phyloP scores from a whole-genome alignment of 2,329 filamentous ascomycete genomes.

The Volutella citrinella region DNA sequence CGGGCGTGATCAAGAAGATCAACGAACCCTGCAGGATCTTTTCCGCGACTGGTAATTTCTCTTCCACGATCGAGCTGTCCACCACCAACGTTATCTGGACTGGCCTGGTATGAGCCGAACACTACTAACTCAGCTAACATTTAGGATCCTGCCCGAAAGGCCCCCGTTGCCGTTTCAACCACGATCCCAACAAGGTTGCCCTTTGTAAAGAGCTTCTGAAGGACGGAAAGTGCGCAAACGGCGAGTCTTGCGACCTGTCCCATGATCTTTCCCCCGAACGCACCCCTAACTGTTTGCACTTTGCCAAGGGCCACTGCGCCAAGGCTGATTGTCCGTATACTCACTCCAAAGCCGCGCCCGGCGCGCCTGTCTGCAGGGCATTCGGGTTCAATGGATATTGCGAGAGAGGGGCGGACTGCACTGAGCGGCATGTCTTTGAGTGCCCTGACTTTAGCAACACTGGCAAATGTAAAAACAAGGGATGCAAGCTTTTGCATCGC shows the following conservation, averaged over 20 bases:
- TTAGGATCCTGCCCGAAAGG: slow-evolving; percentile 84
- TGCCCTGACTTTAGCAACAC: slow-evolving; percentile 95
- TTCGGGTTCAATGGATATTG: slow-evolving; percentile 91
- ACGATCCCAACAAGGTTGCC: slow-evolving; percentile 83
- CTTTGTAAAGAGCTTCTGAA: slow-evolving; percentile 86
- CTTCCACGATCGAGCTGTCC: slow-evolving; percentile 30
- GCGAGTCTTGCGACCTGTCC: slow-evolving; percentile 83
- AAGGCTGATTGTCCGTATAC: slow-evolving; percentile 84
- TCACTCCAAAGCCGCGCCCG: slow-evolving; percentile 74
- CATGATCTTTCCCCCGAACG: slow-evolving; percentile 82
- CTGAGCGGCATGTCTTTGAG: slow-evolving; percentile 84
- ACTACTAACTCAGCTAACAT: slow-evolving; percentile 42
- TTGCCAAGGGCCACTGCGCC: slow-evolving; percentile 83
- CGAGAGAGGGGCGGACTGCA: slow-evolving; percentile 73
- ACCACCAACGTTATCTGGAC: slow-evolving; percentile 17
- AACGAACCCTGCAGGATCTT: slow-evolving; percentile 72
- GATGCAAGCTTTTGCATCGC: slow-evolving; percentile 83
- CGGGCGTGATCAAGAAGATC: slow-evolving; percentile 62
- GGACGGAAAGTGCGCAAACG: slow-evolving; percentile 73
- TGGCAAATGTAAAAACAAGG: slow-evolving; percentile 75
- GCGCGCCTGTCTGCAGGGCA: slow-evolving; percentile 74
- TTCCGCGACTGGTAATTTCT: slow-evolving; percentile 65
- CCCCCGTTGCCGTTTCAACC: slow-evolving; percentile 72
- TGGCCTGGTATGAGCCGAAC: slow-evolving; percentile 36
- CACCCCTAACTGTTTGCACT: slow-evolving; percentile 85